Conservation (phyloP, 2,329 filamentous ascomycete genomes). For the Biscogniauxia mediterranea region DNA sequence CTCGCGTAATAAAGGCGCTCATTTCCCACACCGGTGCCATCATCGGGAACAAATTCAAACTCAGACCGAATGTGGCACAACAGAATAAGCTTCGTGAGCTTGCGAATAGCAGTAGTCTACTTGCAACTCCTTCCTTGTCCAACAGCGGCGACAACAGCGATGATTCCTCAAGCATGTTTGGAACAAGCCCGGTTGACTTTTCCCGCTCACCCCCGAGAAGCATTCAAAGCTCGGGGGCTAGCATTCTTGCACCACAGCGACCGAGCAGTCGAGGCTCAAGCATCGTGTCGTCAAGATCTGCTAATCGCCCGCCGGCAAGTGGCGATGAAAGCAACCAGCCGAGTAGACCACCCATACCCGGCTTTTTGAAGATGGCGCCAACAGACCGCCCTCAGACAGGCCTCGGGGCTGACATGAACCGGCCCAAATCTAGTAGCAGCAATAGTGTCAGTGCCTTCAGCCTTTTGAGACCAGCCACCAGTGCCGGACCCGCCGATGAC, state of each 20-base stretch:
- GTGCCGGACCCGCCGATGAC: constrained; percentile 2
- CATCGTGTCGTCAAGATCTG: constrained; percentile 45
- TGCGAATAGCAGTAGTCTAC: constrained; percentile 72
- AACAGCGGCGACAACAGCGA: constrained; percentile 52
- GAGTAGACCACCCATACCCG: constrained; percentile 25
- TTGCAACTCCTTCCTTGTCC: constrained; percentile 41
- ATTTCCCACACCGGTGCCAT: constrained; percentile 96
- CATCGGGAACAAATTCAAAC: constrained; percentile 94
- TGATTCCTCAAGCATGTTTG: constrained; percentile 55
- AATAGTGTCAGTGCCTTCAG: constrained; percentile 15
- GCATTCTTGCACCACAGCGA: constrained; percentile 42
- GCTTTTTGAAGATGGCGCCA: constrained; percentile 34
- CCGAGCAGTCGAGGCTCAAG: constrained; percentile 54
- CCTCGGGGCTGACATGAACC: constrained; percentile 26
- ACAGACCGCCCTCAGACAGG: constrained; percentile 21
- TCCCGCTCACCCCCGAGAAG: constrained; percentile 58
- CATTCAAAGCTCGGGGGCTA: constrained; percentile 48
- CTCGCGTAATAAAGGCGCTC: constrained; percentile 87
- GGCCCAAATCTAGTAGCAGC: constrained; percentile 30
- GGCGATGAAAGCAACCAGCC: constrained; percentile 24
- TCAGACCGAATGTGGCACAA: constrained; percentile 77
- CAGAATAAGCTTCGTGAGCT: constrained; percentile 78
- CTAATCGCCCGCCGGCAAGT: constrained; percentile 20
- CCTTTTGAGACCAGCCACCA: constrained; percentile 14
- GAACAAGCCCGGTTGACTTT: constrained; percentile 54